Conservation (phyloP, 192 early-diverging fungal genomes). For the Backusella morwellensis region DNA sequence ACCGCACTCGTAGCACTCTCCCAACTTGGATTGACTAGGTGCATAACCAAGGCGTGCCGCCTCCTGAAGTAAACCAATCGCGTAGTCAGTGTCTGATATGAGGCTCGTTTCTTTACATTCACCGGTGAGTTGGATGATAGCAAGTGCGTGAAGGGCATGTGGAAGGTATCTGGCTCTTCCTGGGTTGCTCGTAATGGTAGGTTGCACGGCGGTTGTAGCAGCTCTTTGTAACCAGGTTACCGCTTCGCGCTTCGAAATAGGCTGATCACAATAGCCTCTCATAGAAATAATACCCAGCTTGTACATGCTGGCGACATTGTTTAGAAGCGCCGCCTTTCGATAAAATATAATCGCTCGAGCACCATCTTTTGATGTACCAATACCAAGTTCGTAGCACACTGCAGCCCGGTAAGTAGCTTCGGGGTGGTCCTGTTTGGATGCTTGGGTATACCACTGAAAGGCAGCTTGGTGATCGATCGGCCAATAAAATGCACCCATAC, state of each 20-base stretch:
- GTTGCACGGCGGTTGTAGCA: constrained; percentile 71
- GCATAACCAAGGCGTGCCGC: constrained; percentile 59
- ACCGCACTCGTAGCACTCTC: constrained; percentile 57
- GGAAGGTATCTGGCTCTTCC: background rate
- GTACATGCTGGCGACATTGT: constrained; percentile 94
- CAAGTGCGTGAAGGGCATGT: constrained; percentile 13
- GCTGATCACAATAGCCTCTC: constrained; percentile 75
- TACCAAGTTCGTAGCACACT: constrained; percentile 92
- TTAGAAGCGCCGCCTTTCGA: constrained; percentile 82
- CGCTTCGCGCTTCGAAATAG: constrained; percentile 80
- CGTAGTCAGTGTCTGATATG: constrained; percentile 46
- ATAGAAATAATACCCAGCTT: constrained; percentile 90
- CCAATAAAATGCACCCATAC: constrained; percentile 78
- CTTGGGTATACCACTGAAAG: constrained; percentile 87
- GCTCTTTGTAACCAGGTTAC: constrained; percentile 93
- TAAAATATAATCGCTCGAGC: constrained; percentile 85
- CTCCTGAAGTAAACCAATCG: constrained; percentile 50
- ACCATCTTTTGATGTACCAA: constrained; percentile 82
- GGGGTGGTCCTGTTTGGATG: constrained; percentile 87
- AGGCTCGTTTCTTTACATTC: constrained; percentile 18
- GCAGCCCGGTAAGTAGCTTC: constrained; percentile 89
- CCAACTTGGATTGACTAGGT: constrained; percentile 52
- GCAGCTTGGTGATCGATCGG: constrained; percentile 80
- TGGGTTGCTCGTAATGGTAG: background rate
- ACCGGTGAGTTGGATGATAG: constrained; percentile 11